Conservation (phyloP, 2,329 filamentous ascomycete species). For the Sporothrix brunneoviolacea region DNA sequence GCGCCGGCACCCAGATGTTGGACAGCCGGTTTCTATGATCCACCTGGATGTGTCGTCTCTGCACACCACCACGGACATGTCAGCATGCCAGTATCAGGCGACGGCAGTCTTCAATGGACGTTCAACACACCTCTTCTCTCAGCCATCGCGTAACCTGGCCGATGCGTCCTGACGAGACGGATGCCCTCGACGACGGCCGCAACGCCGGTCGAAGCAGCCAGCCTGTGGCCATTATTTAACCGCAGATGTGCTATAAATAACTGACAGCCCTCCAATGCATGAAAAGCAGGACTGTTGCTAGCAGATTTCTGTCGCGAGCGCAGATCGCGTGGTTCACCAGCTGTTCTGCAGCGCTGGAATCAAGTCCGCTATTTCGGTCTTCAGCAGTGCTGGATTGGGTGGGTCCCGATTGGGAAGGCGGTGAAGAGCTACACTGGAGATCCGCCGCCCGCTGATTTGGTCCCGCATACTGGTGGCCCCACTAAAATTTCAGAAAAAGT, state of each 20-base stretch:
- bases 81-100: too few species aligned
- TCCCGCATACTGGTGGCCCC: neutral
- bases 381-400: neutral
- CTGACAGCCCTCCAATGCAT: too few species aligned
- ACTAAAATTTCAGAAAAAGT: constrained; percentile 13
- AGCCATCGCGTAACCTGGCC: neutral
- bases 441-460: neutral
- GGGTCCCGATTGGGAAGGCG: constrained; percentile 14
- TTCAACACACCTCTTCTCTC: neutral
- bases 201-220: neutral
- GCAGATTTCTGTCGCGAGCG: too few species aligned
- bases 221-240: neutral
- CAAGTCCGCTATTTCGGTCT: too few species aligned
- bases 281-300: neutral
- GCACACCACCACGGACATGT: too few species aligned
- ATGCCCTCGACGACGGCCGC: neutral
- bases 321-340: too few species aligned
- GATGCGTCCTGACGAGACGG: neutral
- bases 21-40: constrained; percentile 49
- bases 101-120: too few species aligned
- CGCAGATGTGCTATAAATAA: neutral
- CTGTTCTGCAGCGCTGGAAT: neutral
- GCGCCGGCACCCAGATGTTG: constrained; percentile 72
- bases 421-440: constrained; percentile 4
- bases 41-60: constrained; percentile 16